These are phyloP conservation scores for Pleurotus ostreatus DNA, from an alignment of 768 basidiomycete species.

Conservation along the genomic window DNA sequence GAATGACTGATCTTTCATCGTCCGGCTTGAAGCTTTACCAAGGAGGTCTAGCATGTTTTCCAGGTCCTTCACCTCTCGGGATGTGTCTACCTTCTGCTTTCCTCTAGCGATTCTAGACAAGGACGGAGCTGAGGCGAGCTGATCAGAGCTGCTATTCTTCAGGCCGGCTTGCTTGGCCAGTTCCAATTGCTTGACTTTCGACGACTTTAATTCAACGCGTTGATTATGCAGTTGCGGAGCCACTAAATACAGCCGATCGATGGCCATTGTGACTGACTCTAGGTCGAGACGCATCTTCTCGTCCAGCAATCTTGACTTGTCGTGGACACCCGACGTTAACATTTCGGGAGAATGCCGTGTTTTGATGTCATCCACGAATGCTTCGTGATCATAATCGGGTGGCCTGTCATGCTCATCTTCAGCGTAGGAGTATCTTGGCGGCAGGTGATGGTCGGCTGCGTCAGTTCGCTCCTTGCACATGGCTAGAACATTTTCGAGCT, in stretches of 20 bases:
- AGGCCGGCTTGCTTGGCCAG: constrained; percentile 49
- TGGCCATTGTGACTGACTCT: constrained; percentile 80
- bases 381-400: constrained; percentile 52
- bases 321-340: constrained; percentile 14
- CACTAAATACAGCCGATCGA: constrained; percentile 82
- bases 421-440: constrained; percentile 38
- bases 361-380: constrained; percentile 26
- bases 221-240: constrained; percentile 91
- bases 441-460: constrained; percentile 29
- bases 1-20: constrained; percentile 67
- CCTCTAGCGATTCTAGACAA: constrained; percentile 15
- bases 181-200: constrained; percentile 72
- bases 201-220: constrained; percentile 80
- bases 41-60: constrained; percentile 71
- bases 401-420: constrained; percentile 36
- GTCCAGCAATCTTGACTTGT: constrained; percentile 23
- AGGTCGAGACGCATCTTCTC: constrained; percentile 88
- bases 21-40: constrained; percentile 65
- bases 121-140: constrained; percentile 11
- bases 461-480: constrained; percentile 63
- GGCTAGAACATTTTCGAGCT: constrained; percentile 63
- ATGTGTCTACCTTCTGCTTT: constrained; percentile 40
- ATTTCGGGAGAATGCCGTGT: constrained; percentile 20
- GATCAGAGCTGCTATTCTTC: constrained; percentile 11
- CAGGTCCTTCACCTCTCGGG: constrained; percentile 46